phyloP scores from a whole-genome alignment of 345 rosid genomes.

The Brassica juncea region DNA sequence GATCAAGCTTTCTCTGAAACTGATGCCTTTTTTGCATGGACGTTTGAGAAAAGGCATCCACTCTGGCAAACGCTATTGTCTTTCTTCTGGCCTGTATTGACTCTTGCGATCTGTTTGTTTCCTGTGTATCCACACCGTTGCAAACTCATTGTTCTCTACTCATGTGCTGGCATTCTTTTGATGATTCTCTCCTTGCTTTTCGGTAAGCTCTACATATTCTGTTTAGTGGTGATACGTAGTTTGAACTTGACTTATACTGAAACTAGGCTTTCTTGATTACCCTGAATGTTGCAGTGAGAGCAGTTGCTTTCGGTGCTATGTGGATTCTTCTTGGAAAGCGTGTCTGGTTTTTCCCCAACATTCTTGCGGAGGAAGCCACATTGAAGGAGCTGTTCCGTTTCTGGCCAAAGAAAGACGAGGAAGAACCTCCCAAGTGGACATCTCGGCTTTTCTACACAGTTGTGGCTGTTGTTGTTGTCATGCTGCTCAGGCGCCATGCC shows the following conservation, averaged over 20 bases:
- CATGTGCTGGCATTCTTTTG: conserved; percentile 81
- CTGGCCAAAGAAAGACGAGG: conserved; percentile 98
- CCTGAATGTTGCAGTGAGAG: conserved; percentile 69
- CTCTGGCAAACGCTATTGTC: conserved; percentile 97
- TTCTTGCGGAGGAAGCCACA: conserved; percentile 99
- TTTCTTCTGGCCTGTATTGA: conserved; percentile 95
- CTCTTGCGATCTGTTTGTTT: conserved; percentile 91
- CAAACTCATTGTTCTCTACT: conserved; percentile 85
- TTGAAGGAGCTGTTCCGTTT: conserved; percentile 89
- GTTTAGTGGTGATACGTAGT: neutral
- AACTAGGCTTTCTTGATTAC: conserved; percentile 6
- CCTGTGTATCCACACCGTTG: conserved; percentile 94
- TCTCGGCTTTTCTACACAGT: conserved; percentile 82
- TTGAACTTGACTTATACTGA: conserved; percentile 6
- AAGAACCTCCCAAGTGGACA: conserved; percentile 94
- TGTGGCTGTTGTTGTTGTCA: conserved; percentile 70
- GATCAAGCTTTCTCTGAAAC: conserved; percentile 91
- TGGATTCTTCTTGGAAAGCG: conserved; percentile 88
- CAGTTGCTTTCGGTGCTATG: conserved; percentile 67
- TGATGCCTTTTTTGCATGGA: conserved; percentile 98
- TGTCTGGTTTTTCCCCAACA: conserved; percentile 93
- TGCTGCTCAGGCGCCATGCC: conserved; percentile 90
- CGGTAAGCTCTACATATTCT: conserved; percentile 47
- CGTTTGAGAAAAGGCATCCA: conserved; percentile 83
- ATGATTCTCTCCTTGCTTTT: conserved; percentile 75